Base-by-base conservation (phyloP, 495 filamentous ascomycete genomes). In the Penicillium simplicissimum region DNA sequence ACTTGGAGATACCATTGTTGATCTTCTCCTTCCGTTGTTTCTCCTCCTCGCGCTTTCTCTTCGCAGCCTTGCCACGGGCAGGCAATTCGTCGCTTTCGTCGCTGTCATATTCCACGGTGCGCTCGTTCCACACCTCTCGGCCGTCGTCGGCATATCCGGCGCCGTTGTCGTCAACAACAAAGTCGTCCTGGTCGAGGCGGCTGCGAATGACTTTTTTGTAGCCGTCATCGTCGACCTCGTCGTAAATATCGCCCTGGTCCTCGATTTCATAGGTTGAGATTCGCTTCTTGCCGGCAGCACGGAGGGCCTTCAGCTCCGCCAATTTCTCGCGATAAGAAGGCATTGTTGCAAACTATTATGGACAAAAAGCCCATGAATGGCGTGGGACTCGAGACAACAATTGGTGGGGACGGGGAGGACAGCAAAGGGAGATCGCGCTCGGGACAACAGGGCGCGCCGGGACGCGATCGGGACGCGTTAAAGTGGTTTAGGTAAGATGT, bases 71-170 rank as follows among this genome's bases (percentile, higher is more conserved):
- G 58, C 89, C 85, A 60, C 83, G 81, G 17, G 82, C 74, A 14
- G 86, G 83, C 52, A 85, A 68, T 55, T 89, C 90, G 19, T 89
- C 91, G 64, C 90, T 91, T 8, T 81, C 82, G 35, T 77, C 80
- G 64, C 87, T 87, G 61, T 86, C 81, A 66, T 91, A 88, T 42
- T 74, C 66, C 11, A 59, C 71, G 13, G 66, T 75, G 19, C 77
- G 83, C 63, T 90, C 85, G 58, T 96, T 92, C 96, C 95, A 98
- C 48, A 97, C 95, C 71, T 98, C 95, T 52, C 95, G 90, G 58
- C 95, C 95, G 71, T 98, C 96, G 69, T 98, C 95, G 54, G 90
- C 94, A 71, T 98, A 98, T 28, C 92, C 91, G 62, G 90, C 90
- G 54, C 92, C 93, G 76, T 96, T 93, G 75, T 95, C 90, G 74